phyloP scores from a whole-genome alignment of 306 rosid species.

The Cucurbita pepo region DNA sequence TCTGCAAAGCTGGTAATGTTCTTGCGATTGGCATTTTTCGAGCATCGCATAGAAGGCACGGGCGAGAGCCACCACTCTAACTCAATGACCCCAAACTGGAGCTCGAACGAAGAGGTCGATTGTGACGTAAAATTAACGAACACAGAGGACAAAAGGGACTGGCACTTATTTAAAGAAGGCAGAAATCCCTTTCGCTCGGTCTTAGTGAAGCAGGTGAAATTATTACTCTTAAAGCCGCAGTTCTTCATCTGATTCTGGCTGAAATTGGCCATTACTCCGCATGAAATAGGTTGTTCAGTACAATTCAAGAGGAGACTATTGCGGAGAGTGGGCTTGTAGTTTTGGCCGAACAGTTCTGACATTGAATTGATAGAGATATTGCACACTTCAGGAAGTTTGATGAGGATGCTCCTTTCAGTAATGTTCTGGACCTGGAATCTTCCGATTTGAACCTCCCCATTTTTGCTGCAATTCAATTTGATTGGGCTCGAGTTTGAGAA shows the following conservation, averaged over 20 bases:
- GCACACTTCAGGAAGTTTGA: conserved; percentile 37
- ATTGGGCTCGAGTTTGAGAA: conserved; percentile 30
- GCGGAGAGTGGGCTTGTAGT: conserved; percentile 25
- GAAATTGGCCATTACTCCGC: conserved; percentile 23
- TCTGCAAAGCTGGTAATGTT: background rate
- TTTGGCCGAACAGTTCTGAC: conserved; percentile 6
- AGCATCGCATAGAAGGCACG: conserved; percentile 14
- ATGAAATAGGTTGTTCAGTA: conserved; percentile 4
- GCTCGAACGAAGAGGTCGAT: conserved; percentile 20
- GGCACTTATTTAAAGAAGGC: conserved; percentile 7
- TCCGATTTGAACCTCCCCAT: conserved; percentile 9
- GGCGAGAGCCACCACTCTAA: conserved; percentile 66
- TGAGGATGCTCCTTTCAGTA: conserved; percentile 27
- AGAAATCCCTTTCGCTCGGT: background rate
- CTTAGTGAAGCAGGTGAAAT: conserved; percentile 33
- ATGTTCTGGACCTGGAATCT: conserved; percentile 28
- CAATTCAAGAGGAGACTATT: conserved; percentile 51
- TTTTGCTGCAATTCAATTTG: conserved; percentile 11
- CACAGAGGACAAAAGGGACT: conserved; percentile 32
- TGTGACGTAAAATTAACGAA: conserved; percentile 15
- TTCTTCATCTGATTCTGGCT: conserved; percentile 1
- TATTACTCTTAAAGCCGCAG: conserved; percentile 13
- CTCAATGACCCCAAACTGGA: conserved; percentile 41
- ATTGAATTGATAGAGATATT: conserved; percentile 24
- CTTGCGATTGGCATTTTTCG: conserved; percentile 11